Evolutionary conservation across 2,329 filamentous ascomycete genomes (phyloP).

Genomic region (Talaromyces sp.): DNA sequence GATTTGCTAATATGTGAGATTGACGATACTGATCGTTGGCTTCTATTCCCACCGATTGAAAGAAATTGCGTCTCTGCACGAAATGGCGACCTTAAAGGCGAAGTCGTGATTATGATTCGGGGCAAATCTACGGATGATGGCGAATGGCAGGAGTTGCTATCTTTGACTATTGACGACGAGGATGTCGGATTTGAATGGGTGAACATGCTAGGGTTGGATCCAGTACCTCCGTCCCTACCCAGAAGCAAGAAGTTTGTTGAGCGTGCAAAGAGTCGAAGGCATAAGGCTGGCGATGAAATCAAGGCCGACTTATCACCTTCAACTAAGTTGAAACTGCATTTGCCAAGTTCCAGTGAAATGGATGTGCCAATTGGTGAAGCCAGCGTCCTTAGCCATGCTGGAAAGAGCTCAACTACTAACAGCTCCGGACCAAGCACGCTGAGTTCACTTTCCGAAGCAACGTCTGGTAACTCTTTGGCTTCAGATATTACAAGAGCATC

Average conservation of each 20-base stretch:
- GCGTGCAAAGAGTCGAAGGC: constrained; percentile 37
- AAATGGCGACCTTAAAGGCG: constrained; percentile 65
- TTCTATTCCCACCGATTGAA: constrained; percentile 87
- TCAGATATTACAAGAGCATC: constrained; percentile 34
- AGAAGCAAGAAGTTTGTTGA: constrained; percentile 53
- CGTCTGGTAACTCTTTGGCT: constrained; percentile 28
- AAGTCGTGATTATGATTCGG: constrained; percentile 84
- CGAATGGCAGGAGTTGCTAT: constrained; percentile 81
- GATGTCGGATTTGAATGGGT: constrained; percentile 83
- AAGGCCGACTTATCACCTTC: constrained; percentile 22
- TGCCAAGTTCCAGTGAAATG: constrained; percentile 51
- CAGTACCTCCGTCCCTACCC: constrained; percentile 58
- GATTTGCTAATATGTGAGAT: constrained; percentile 92
- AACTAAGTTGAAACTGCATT: constrained; percentile 33
- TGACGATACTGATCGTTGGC: constrained; percentile 71
- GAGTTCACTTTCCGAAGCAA: constrained; percentile 26
- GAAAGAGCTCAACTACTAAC: constrained; percentile 33
- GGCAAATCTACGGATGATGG: constrained; percentile 56
- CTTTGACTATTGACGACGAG: constrained; percentile 71
- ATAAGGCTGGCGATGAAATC: constrained; percentile 23
- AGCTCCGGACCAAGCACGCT: constrained; percentile 33
- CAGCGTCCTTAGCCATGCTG: constrained; percentile 45
- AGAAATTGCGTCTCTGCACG: constrained; percentile 72
- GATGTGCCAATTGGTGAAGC: constrained; percentile 62
- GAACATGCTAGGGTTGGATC: constrained; percentile 68